These are phyloP conservation scores for Zygoascus biomembranicola DNA, from an alignment of 805 yeast genomes.

Conservation along the genomic window DNA sequence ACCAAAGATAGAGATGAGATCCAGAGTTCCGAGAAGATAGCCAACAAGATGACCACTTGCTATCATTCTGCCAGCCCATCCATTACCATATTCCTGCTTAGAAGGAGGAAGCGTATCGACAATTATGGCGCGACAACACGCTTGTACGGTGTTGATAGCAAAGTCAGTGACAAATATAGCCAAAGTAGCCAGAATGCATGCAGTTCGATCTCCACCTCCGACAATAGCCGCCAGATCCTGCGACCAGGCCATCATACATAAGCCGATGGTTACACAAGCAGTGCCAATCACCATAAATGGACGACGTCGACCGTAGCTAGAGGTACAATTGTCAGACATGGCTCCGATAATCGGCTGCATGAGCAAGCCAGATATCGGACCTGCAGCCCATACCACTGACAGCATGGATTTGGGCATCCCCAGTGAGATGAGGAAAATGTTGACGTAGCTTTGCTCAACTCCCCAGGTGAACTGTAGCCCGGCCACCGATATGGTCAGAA, in stretches of 20 bases:
- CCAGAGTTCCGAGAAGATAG: conserved; percentile 44
- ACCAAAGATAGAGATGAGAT: conserved; percentile 33
- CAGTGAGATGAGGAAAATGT: conserved; percentile 48
- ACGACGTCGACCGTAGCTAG: conserved; percentile 41
- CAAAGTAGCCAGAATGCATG: conserved; percentile 41
- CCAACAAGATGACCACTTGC: conserved; percentile 53
- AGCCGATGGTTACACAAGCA: conserved; percentile 37
- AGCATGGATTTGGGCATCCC: conserved; percentile 49
- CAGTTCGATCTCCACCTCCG: conserved; percentile 20
- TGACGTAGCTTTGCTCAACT: conserved; percentile 56
- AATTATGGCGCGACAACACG: conserved; percentile 54
- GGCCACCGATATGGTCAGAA: conserved; percentile 35
- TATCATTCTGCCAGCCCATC: conserved; percentile 62
- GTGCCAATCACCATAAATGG: conserved; percentile 53
- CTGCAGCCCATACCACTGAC: conserved; percentile 62
- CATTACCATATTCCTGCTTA: conserved; percentile 54
- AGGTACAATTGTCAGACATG: conserved; percentile 38
- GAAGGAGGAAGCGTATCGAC: conserved; percentile 51
- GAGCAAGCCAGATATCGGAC: conserved; percentile 55
- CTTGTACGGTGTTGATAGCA: conserved; percentile 53
- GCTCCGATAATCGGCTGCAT: conserved; percentile 60
- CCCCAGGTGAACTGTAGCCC: conserved; percentile 64
- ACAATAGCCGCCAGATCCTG: conserved; percentile 30
- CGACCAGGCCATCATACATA: conserved; percentile 40
- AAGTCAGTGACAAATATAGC: conserved; percentile 49